Evolutionary conservation across 106 monocot genomes (phyloP).

Genomic region (Apostasia ramifera): DNA sequence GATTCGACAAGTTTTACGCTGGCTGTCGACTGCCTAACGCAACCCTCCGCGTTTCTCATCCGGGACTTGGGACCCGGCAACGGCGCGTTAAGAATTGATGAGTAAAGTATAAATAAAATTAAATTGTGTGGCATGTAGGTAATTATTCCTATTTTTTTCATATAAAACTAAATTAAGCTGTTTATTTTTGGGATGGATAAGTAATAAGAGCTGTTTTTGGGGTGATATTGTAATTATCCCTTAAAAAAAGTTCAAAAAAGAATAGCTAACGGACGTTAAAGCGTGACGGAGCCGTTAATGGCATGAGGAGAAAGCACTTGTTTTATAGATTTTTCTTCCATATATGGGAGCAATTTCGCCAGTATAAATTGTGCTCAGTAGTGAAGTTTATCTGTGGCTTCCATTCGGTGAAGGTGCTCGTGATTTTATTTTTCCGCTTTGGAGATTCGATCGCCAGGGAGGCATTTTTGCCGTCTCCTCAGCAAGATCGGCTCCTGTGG

Average conservation of each 20-base stretch:
- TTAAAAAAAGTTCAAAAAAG: background rate
- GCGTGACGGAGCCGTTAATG: constrained; percentile 4
- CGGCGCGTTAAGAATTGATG: too few species aligned
- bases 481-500: background rate
- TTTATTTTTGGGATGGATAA: too few species aligned
- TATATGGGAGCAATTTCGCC: constrained; percentile 5
- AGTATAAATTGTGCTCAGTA: background rate
- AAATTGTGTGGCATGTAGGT: too few species aligned
- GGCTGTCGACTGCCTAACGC: too few species aligned
- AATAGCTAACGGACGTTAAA: constrained; percentile 12
- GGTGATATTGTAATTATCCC: background rate
- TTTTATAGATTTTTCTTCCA: background rate
- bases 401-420: background rate
- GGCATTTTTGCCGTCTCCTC: background rate
- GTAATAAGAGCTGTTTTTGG: too few species aligned
- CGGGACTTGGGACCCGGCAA: too few species aligned
- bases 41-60: too few species aligned
- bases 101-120: too few species aligned
- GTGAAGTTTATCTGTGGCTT: constrained; percentile 7
- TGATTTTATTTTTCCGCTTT: background rate
- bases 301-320: background rate
- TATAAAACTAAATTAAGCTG: too few species aligned
- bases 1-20: too few species aligned
- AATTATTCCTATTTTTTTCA: too few species aligned
- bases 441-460: background rate